Percentiles rank a stretch among this genome's conserved stretches.
Evolutionary conservation across 768 basidiomycete species (phyloP).

Genomic region (Suillus subalutaceus): DNA sequence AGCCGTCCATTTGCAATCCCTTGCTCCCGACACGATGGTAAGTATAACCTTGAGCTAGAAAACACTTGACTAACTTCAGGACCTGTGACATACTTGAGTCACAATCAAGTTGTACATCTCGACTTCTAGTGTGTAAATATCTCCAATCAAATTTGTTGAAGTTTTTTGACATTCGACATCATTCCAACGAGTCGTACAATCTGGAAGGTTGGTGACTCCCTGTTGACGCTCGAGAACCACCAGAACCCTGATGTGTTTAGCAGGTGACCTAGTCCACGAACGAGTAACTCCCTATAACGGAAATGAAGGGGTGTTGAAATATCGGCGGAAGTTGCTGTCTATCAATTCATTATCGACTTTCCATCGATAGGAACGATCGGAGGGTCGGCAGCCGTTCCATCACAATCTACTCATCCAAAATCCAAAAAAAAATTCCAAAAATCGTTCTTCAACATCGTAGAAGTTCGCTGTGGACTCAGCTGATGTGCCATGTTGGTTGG

Average conservation of each 20-base stretch:
- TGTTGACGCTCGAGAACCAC: constrained; percentile 15
- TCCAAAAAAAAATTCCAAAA: neutral
- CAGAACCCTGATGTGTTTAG: constrained; percentile 16
- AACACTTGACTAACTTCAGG: neutral
- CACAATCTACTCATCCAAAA: neutral
- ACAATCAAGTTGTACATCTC: neutral
- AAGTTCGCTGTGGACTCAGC: neutral
- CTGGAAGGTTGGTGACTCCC: neutral
- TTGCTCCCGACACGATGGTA: neutral
- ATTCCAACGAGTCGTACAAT: neutral
- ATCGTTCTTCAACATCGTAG: constrained; percentile 1
- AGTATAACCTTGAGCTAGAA: neutral
- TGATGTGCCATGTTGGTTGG: constrained; percentile 8
- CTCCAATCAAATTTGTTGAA: neutral
- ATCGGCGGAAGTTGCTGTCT: constrained; percentile 16
- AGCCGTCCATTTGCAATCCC: constrained; percentile 5
- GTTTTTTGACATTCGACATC: neutral
- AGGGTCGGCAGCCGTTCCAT: constrained; percentile 14
- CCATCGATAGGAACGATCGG: constrained; percentile 25
- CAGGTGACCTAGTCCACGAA: constrained; percentile 12
- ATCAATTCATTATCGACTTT: constrained; percentile 18
- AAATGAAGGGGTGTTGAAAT: constrained; percentile 11
- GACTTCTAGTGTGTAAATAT: neutral
- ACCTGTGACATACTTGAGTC: neutral
- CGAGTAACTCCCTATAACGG: constrained; percentile 7